These are phyloP conservation scores for Venturia carpophila DNA, from an alignment of 2,329 filamentous ascomycete genomes.

Conservation along the genomic window DNA sequence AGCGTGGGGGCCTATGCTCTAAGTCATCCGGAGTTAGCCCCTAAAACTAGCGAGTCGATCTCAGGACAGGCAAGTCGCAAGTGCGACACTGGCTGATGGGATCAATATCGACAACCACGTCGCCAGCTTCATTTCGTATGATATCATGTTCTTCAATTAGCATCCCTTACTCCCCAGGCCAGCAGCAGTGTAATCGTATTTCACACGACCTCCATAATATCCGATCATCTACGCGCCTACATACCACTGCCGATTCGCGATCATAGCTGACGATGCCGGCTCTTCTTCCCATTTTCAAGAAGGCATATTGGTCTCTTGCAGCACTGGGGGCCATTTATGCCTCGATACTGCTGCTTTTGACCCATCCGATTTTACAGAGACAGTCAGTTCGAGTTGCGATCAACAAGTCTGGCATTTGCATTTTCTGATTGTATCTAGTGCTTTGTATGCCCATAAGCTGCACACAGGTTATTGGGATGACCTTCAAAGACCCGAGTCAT, in stretches of 20 bases:
- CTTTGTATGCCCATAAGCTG: constrained; percentile 75
- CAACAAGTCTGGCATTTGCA: constrained; percentile 17
- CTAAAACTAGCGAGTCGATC: neutral
- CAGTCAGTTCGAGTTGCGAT: constrained; percentile 52
- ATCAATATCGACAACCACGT: constrained; percentile 5
- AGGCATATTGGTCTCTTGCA: constrained; percentile 33
- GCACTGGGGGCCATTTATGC: constrained; percentile 32
- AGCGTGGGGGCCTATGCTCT: neutral
- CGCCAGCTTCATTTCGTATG: neutral
- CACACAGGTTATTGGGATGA: constrained; percentile 66
- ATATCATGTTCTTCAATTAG: neutral
- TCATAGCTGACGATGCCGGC: constrained; percentile 3
- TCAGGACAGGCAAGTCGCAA: neutral
- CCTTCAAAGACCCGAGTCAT: constrained; percentile 67
- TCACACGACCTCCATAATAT: neutral
- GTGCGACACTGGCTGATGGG: neutral
- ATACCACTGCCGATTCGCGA: neutral
- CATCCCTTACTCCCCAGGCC: neutral
- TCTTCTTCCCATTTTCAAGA: constrained; percentile 21
- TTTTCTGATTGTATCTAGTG: constrained; percentile 43
- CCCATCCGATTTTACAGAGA: constrained; percentile 66
- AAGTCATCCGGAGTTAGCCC: neutral
- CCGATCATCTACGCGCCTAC: neutral
- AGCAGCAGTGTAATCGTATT: neutral
- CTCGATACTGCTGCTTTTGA: constrained; percentile 53